Evolutionary conservation across 768 basidiomycete genomes (phyloP), one percentile per base, ranked within the genome.

Genomic region (Fistulinella prunicolor): DNA sequence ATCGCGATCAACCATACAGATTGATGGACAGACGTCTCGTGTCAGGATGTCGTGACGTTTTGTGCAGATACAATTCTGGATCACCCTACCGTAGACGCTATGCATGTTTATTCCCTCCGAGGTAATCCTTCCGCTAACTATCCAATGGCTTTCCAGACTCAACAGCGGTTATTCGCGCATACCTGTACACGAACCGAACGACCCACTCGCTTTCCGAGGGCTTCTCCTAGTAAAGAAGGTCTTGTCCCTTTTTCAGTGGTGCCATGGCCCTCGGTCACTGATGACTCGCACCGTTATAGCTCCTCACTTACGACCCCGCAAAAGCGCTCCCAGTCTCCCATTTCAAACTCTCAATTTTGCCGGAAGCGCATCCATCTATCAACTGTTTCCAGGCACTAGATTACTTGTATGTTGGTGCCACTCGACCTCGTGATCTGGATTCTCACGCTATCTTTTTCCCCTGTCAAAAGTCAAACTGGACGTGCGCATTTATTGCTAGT

Each of bases 401-500:
- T 64, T 95, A 94, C 63, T 94, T 90, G 88, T 89, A 59, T 30
- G 80, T 59, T 0, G 17, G 12, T 13, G 1, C 9, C 23, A 19
- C 29, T 37, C 17, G 10, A 7, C 29, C 26, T 14, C 14, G 53
- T 9, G 2, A 12, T n/a, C 23, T 32, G n/a, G 48, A 24, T 30
- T 47, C 41, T 29, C 44, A 59, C 22, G 3, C 28, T 32, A 3
- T 9, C 28, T 9, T 36, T 29, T 36, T n/a, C n/a, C n/a, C n/a
- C n/a, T n/a, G n/a, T n/a, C 91, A 90, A 75, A 91, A 89, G 87
- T 70, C 95, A 96, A 76, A 94, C 94, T 0, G 95, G 95, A 2
- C 82, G 94, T 36, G 91, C 94, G 1, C 95, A 99, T 71, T 73
- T 99, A 42, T 72, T 97, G 12, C 69, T 99, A 24, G 80, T 99